phyloP scores from a whole-genome alignment of 805 yeast species.

The Sugiyamaella marilandica region DNA sequence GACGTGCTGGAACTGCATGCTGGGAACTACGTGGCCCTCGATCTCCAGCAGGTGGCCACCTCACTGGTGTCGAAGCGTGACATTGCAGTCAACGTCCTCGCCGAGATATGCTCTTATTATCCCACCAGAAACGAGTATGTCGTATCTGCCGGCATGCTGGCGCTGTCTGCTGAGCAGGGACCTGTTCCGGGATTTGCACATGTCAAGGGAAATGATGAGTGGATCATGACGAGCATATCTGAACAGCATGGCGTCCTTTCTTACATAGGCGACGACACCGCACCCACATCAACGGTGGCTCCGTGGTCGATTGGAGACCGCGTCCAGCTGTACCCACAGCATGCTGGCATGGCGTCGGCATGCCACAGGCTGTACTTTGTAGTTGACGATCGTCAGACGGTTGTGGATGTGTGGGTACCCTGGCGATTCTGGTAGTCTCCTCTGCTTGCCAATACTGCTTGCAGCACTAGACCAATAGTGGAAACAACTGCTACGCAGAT shows the following conservation, averaged over 20 bases:
- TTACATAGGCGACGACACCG: constrained; percentile 14
- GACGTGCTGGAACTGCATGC: constrained; percentile 72
- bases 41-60: constrained; percentile 69
- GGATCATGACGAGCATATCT: constrained; percentile 64
- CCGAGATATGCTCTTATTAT: constrained; percentile 55
- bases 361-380: constrained; percentile 52
- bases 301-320: constrained; percentile 42
- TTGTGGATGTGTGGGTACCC: constrained; percentile 66
- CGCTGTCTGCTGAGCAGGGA: constrained; percentile 58
- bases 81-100: constrained; percentile 50
- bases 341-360: constrained; percentile 65
- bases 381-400: constrained; percentile 43
- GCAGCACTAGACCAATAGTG: too few species aligned
- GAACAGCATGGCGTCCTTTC: constrained; percentile 75
- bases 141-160: constrained; percentile 67
- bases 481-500: too few species aligned
- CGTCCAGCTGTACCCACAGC: constrained; percentile 58
- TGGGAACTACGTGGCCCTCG: constrained; percentile 68
- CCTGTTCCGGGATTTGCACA: constrained; percentile 57
- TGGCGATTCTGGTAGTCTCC: constrained; percentile 42
- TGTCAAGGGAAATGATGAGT: constrained; percentile 41
- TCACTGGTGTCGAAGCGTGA: constrained; percentile 46
- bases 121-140: constrained; percentile 57
- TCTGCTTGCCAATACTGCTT: too few species aligned
- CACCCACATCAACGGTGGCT: background rate